Evolutionary conservation across 441 rosid species (phyloP).

Genomic region (Aleurites moluccanus): DNA sequence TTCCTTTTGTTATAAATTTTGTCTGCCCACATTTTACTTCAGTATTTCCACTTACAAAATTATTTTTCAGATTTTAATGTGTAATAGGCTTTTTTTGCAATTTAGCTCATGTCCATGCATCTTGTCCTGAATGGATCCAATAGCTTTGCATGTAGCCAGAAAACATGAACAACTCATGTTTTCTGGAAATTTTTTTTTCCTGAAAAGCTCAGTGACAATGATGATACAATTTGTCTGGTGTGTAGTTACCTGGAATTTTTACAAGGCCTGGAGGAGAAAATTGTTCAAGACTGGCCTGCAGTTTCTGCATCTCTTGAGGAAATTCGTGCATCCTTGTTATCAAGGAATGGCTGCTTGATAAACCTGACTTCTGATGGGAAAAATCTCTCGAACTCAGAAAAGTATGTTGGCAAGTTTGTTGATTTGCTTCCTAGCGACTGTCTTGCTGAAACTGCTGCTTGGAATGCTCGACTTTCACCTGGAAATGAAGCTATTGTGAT

Average conservation of each 20-base stretch:
- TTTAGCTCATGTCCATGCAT: not conserved
- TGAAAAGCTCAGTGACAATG: slow-evolving; percentile 5
- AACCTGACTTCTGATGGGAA: slow-evolving; percentile 90
- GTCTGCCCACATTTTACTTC: not conserved
- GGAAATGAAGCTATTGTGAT: slow-evolving; percentile 86
- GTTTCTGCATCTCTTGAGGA: slow-evolving; percentile 88
- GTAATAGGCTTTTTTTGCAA: not conserved
- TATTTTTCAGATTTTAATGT: not conserved
- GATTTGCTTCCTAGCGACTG: slow-evolving; percentile 76
- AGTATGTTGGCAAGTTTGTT: slow-evolving; percentile 66
- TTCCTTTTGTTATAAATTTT: not conserved
- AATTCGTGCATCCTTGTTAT: slow-evolving; percentile 73
- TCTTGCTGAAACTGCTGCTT: slow-evolving; percentile 38
- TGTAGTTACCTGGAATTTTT: slow-evolving; percentile 82
- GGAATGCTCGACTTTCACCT: slow-evolving; percentile 60
- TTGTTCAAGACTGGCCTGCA: slow-evolving; percentile 85
- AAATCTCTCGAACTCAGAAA: slow-evolving; percentile 57
- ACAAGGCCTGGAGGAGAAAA: slow-evolving; percentile 68
- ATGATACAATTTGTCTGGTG: slow-evolving; percentile 15
- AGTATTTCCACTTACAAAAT: not conserved
- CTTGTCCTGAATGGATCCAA: slow-evolving; percentile 6
- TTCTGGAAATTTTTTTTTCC: not conserved
- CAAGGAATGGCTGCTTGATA: slow-evolving; percentile 73
- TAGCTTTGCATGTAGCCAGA: not conserved
- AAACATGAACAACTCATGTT: not conserved